Conservation (phyloP, 78 protist species). For the Bodo saltans region DNA sequence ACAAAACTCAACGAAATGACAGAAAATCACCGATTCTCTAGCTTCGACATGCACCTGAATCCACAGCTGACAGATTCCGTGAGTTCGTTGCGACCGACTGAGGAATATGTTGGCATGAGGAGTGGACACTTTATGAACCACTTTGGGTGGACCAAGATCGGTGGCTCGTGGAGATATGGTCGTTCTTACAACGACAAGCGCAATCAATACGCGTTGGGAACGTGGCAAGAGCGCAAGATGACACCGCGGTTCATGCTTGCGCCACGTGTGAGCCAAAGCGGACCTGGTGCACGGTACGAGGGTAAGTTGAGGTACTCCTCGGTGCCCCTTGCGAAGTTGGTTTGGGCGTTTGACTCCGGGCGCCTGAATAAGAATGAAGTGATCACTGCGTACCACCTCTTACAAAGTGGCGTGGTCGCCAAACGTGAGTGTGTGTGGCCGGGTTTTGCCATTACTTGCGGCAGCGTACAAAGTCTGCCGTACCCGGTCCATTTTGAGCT, state of each 20-base stretch:
- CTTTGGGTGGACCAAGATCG: background rate
- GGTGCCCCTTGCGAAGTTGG: background rate
- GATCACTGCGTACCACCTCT: constrained; percentile 3
- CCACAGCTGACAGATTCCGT: background rate
- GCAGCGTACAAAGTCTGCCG: background rate
- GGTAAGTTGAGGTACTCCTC: background rate
- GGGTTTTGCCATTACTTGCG: background rate
- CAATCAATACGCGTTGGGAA: background rate
- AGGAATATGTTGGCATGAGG: background rate
- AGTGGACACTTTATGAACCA: background rate
- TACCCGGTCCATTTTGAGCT: constrained; percentile 1
- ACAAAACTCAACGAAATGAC: background rate
- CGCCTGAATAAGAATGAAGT: background rate
- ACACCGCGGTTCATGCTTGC: background rate
- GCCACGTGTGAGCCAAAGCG: background rate
- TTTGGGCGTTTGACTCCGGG: constrained; percentile 25
- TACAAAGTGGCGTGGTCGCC: background rate
- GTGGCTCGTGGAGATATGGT: background rate
- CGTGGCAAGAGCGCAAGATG: background rate
- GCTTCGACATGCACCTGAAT: background rate
- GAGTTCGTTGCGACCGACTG: background rate
- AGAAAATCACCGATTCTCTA: background rate
- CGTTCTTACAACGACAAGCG: background rate
- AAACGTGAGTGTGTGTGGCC: constrained; percentile 6
- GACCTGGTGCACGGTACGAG: background rate